Evolutionary conservation across 169 alveolate genomes (phyloP).

Genomic region (Plasmodium adleri): DNA sequence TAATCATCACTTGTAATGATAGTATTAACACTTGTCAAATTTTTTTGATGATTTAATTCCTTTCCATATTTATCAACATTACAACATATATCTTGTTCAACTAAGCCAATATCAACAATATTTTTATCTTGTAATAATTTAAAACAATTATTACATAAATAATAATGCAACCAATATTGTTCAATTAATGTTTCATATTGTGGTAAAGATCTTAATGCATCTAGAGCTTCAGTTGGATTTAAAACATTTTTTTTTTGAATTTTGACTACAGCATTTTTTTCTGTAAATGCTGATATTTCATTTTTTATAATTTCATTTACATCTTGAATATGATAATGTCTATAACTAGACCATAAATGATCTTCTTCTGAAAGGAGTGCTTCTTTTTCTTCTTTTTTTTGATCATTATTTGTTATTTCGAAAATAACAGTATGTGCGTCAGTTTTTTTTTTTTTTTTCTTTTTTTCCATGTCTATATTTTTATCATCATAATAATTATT

Average conservation of each 20-base stretch:
- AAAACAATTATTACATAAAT: slow-evolving; percentile 83
- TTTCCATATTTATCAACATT: slow-evolving; percentile 85
- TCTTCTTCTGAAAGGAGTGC: slow-evolving; percentile 83
- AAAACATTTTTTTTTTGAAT: slow-evolving; percentile 72
- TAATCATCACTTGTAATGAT: slow-evolving; percentile 43
- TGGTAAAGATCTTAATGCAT: slow-evolving; percentile 85
- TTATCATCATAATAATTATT: background rate
- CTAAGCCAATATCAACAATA: slow-evolving; percentile 78
- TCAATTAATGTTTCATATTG: slow-evolving; percentile 85
- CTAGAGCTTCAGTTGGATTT: slow-evolving; percentile 78
- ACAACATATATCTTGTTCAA: slow-evolving; percentile 87
- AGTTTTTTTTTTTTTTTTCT: background rate
- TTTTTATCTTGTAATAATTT: slow-evolving; percentile 76
- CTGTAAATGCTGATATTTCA: slow-evolving; percentile 83
- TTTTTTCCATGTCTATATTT: no score
- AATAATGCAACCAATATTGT: slow-evolving; percentile 87
- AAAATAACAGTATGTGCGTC: slow-evolving; percentile 73
- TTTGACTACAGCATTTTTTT: slow-evolving; percentile 73
- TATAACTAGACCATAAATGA: slow-evolving; percentile 82
- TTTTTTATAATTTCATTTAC: slow-evolving; percentile 86
- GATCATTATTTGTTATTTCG: slow-evolving; percentile 76
- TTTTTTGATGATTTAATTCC: slow-evolving; percentile 72
- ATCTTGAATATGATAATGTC: slow-evolving; percentile 87
- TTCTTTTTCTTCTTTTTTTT: slow-evolving; percentile 78
- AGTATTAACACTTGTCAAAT: slow-evolving; percentile 29